These are phyloP conservation scores for Malassezia equina DNA, from an alignment of 1,284 basidiomycete species.

Conservation along the genomic window DNA sequence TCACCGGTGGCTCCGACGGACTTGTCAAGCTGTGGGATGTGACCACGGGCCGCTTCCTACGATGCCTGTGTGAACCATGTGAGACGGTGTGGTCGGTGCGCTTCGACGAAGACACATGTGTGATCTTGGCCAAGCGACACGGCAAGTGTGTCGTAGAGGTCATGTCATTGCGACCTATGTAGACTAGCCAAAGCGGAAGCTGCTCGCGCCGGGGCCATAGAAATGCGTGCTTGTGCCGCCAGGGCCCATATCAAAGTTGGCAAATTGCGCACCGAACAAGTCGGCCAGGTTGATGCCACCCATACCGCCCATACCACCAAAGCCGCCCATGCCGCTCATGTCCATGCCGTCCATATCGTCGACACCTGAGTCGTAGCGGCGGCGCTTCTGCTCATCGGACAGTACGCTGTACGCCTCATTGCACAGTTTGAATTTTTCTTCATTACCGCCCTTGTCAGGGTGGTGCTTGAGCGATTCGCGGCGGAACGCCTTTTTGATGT, in stretches of 20 bases:
- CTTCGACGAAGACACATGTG: slow-evolving; percentile 66
- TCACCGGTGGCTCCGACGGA: slow-evolving; percentile 74
- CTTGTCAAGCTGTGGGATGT: slow-evolving; percentile 70
- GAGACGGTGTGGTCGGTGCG: slow-evolving; percentile 78
- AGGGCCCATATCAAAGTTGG: slow-evolving; percentile 25
- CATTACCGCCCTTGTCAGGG: slow-evolving; percentile 47
- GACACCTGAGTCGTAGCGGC: slow-evolving; percentile 42
- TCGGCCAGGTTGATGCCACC: slow-evolving; percentile 41
- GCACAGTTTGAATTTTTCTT: slow-evolving; percentile 47
- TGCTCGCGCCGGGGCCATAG: slow-evolving; percentile 1
- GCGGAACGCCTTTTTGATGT: slow-evolving; percentile 59
- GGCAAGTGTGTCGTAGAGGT: slow-evolving; percentile 85
- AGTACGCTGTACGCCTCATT: slow-evolving; percentile 43
- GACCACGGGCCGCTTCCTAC: slow-evolving; percentile 35
- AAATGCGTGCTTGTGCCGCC: slow-evolving; percentile 17
- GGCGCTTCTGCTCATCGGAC: slow-evolving; percentile 34
- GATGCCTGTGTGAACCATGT: slow-evolving; percentile 48
- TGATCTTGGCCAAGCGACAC: slow-evolving; percentile 69
- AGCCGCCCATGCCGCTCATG: slow-evolving; percentile 15
- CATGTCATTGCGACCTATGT: slow-evolving; percentile 31
- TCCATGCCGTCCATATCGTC: slow-evolving; percentile 38
- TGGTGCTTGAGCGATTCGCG: slow-evolving; percentile 44
- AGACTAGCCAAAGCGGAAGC: slow-evolving; percentile 14
- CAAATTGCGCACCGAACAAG: slow-evolving; percentile 28
- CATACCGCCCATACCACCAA: slow-evolving; percentile 22